Evolutionary conservation across 2,329 filamentous ascomycete species (phyloP).

Genomic region (Ceratocystis lukuohia): DNA sequence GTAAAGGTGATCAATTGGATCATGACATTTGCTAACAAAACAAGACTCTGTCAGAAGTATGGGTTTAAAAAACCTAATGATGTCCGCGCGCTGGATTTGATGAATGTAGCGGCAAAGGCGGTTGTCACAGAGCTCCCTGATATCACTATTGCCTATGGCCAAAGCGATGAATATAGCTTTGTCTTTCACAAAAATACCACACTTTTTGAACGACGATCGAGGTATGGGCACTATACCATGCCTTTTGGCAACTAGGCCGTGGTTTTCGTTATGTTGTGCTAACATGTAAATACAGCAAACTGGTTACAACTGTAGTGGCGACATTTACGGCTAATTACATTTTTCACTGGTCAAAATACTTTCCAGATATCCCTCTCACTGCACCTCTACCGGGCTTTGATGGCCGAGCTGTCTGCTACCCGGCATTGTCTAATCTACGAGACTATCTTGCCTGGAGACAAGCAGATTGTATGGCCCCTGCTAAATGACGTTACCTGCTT

Average conservation of each 20-base stretch:
- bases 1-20: neutral
- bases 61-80: slow-evolving; percentile 89
- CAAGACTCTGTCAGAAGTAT: slow-evolving; percentile 69
- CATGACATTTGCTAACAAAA: slow-evolving; percentile 19
- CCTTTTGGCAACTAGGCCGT: neutral
- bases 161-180: slow-evolving; percentile 93
- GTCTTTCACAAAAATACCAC: slow-evolving; percentile 71
- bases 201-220: slow-evolving; percentile 74
- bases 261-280: too few relatives aligned
- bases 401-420: slow-evolving; percentile 81
- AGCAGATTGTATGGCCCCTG: slow-evolving; percentile 65
- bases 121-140: slow-evolving; percentile 77
- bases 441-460: slow-evolving; percentile 98
- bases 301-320: slow-evolving; percentile 80
- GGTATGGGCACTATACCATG: slow-evolving; percentile 33
- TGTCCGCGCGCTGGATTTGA: slow-evolving; percentile 69
- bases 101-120: slow-evolving; percentile 82
- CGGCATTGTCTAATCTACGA: slow-evolving; percentile 63
- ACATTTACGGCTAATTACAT: slow-evolving; percentile 90
- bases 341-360: slow-evolving; percentile 62
- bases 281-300: slow-evolving; percentile 46
- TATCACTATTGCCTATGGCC: slow-evolving; percentile 75
- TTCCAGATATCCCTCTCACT: slow-evolving; percentile 56
- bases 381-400: slow-evolving; percentile 80
- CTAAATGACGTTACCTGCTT: too few relatives aligned